A percentile compares a stretch with the other conserved stretches of the same genome.
Evolutionary conservation across 2,329 filamentous ascomycete genomes (phyloP).

Genomic region (Colletotrichum phormii): DNA sequence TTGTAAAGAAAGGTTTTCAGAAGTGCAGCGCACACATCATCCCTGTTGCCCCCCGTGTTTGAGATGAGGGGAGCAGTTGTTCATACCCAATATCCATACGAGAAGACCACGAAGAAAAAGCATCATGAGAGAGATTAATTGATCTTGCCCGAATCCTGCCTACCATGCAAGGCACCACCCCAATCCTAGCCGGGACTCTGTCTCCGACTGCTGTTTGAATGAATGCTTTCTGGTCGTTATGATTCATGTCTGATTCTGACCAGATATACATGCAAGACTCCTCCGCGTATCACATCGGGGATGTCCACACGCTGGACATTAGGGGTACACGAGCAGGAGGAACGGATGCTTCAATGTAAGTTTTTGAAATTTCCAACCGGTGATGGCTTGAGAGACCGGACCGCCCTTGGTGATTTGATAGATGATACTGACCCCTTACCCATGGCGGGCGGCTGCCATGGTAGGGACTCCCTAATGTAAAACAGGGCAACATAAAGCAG

Average conservation of each 20-base stretch:
- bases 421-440: too few species aligned
- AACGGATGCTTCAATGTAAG: too few species aligned
- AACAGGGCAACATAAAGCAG: too few species aligned
- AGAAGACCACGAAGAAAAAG: neutral
- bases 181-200: neutral
- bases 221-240: neutral
- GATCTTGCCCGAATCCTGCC: neutral
- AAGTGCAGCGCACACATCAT: neutral
- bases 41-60: neutral
- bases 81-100: slow-evolving; percentile 28
- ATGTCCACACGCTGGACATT: neutral
- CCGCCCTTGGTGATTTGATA: too few species aligned
- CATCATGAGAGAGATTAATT: slow-evolving; percentile 3
- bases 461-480: too few species aligned
- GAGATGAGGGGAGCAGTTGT: neutral
- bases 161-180: neutral
- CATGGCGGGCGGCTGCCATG: too few species aligned
- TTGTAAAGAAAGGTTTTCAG: slow-evolving; percentile 38
- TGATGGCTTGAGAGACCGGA: too few species aligned
- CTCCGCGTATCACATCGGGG: neutral
- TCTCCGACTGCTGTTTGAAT: neutral
- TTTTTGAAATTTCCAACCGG: too few species aligned
- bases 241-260: neutral
- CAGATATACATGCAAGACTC: neutral
- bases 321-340: too few species aligned